phyloP scores from a whole-genome alignment of 257 asterid genomes.

The Coffea eugenioides region DNA sequence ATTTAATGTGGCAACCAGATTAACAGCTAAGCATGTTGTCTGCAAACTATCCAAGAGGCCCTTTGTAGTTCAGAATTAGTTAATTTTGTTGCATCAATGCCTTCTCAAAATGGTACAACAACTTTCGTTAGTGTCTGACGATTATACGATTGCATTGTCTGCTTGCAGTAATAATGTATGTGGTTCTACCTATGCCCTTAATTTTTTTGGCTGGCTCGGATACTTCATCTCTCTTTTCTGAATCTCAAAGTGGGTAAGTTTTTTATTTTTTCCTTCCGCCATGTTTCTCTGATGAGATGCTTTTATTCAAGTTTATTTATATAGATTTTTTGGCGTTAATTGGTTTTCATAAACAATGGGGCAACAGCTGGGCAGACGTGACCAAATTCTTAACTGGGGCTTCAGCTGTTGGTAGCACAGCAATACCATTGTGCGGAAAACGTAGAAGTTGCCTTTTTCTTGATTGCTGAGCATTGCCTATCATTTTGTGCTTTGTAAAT shows the following conservation, averaged over 20 bases:
- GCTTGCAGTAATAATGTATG: slow-evolving; percentile 79
- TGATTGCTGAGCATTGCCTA: too few species aligned
- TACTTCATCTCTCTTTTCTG: slow-evolving; percentile 59
- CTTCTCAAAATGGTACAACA: too few species aligned
- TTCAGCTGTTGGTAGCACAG: too few species aligned
- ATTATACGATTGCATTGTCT: slow-evolving; percentile 13
- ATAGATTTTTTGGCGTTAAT: slow-evolving; percentile 8
- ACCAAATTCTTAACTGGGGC: too few species aligned
- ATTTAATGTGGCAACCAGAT: neutral
- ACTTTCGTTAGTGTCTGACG: neutral
- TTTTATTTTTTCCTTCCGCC: neutral
- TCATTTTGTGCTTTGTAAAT: too few species aligned
- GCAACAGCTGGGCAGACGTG: too few species aligned
- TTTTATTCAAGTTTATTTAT: neutral
- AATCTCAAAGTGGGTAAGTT: slow-evolving; percentile 60
- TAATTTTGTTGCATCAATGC: neutral
- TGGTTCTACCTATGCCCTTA: slow-evolving; percentile 87
- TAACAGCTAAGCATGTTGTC: neutral
- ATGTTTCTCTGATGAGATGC: neutral
- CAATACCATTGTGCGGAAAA: too few species aligned
- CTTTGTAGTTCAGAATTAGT: neutral
- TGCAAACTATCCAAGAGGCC: neutral
- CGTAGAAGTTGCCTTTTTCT: too few species aligned
- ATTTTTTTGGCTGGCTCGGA: slow-evolving; percentile 80
- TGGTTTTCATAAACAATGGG: too few species aligned